phyloP scores from a whole-genome alignment of 495 filamentous ascomycete species.

The Hypomontagnella monticulosa region DNA sequence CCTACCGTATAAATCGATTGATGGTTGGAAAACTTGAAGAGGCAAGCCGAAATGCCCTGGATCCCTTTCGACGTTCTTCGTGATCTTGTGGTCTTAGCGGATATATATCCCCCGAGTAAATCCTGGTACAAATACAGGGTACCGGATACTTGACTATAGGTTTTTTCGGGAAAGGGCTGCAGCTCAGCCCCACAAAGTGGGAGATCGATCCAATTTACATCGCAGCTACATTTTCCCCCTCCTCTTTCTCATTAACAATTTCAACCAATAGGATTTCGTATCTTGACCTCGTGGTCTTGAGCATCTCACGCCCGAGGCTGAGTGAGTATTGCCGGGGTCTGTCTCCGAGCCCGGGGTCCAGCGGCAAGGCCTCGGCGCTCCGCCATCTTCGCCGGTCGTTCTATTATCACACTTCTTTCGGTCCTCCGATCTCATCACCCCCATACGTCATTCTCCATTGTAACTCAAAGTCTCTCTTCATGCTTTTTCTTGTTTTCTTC shows the following conservation, averaged over 20 bases:
- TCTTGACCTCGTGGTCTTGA: slow-evolving; percentile 36
- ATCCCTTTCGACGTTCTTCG: slow-evolving; percentile 5
- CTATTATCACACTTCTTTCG: slow-evolving; percentile 6
- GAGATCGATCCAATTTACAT: slow-evolving; percentile 39
- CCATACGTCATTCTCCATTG: slow-evolving; percentile 15
- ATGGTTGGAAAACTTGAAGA: slow-evolving; percentile 20
- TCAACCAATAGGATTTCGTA: slow-evolving; percentile 25
- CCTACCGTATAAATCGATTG: slow-evolving; percentile 2
- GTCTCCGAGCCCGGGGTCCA: slow-evolving; percentile 29
- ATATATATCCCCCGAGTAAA: slow-evolving; percentile 29
- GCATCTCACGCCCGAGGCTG: slow-evolving; percentile 34
- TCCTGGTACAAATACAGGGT: slow-evolving; percentile 11
- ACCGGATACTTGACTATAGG: slow-evolving; percentile 8
- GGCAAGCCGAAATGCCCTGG: slow-evolving; percentile 12
- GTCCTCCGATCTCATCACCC: slow-evolving; percentile 1
- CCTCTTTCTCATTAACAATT: slow-evolving; percentile 19
- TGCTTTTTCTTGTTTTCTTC: neutral
- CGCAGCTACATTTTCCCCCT: slow-evolving; percentile 31
- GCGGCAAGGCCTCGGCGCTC: slow-evolving; percentile 18
- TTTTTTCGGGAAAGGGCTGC: slow-evolving; percentile 33
- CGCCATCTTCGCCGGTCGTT: slow-evolving; percentile 20
- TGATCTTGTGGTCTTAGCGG: slow-evolving; percentile 21
- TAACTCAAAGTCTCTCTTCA: neutral
- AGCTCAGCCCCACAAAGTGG: slow-evolving; percentile 33
- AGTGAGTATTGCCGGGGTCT: slow-evolving; percentile 21